Base-by-base conservation (phyloP, 2,329 filamentous ascomycete genomes). In the Pezicula neosporulosa region DNA sequence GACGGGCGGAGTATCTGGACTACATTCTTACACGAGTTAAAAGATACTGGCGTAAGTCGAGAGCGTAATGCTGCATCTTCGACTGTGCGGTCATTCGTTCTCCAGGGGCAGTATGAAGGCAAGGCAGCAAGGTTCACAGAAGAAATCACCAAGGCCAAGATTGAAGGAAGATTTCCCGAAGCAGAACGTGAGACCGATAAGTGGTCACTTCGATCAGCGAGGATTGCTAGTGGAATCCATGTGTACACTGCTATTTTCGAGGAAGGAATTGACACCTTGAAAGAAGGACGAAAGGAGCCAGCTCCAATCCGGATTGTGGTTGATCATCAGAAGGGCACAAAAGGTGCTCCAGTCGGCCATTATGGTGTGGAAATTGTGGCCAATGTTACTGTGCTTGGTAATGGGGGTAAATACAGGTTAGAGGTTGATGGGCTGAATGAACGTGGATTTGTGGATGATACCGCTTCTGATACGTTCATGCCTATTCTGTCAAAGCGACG, bases 111-210 rank as follows among this genome's bases (percentile, higher is more conserved):
- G 7, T 93, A 93, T 61, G 89, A 96, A 64, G 85, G 85, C 24
- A 92, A 86, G 66, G 89, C 87, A 1, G 74, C 77, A 16, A 89
- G 86, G 54, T 85, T 90, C 70, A 83, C 84, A 27, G 93, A 97
- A 69, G 94, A 97, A 57, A 77, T 97, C 12, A 83, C 85, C 44
- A 95, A 93, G 70, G 91, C 92, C 8, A 84, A 86, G 57, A 83
- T 97, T 13, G 93, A 97, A 69, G 87, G 85, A 6, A 82, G 92
- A 10, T 96, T 95, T 63, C 74, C 88, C 0, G 91, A 96, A 66
- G 68, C 75, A n/a, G 90, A 96, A 71, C 83, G 92, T 52, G 90
- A 96, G 67, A 82, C 86, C 52, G 78, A 85, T 15, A 83, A 81
- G 60, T 97, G 90, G 91, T 88, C 88, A 30, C 79, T 95, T 30